Conservation (phyloP, 768 basidiomycete genomes). For the Clitopilus passeckerianus region DNA sequence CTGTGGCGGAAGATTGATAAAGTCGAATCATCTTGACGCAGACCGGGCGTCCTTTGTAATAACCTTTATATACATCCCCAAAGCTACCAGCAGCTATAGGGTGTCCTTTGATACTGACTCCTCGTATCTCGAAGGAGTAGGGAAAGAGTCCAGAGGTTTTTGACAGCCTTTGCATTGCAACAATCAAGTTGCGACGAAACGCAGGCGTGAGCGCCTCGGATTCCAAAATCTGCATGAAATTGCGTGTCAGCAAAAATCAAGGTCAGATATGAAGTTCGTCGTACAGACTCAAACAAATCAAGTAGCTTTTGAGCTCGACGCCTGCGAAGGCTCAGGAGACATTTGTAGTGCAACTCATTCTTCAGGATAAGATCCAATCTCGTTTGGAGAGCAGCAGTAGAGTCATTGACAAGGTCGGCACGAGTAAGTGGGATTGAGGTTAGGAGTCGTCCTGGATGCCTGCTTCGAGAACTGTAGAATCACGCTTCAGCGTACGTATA, state of each 20-base stretch:
- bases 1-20: not conserved
- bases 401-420: not conserved
- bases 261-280: not conserved
- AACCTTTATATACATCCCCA: constrained; percentile 7
- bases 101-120: not conserved
- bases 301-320: not conserved
- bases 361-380: not conserved
- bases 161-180: constrained; percentile 7
- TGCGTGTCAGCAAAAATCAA: not conserved
- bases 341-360: not conserved
- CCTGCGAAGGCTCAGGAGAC: not conserved
- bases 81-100: constrained; percentile 4
- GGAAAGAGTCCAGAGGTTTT: constrained; percentile 7
- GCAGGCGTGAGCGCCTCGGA: not conserved
- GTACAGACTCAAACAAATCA: not conserved
- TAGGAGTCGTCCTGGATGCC: not conserved
- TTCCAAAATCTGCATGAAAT: not conserved
- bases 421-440: not conserved
- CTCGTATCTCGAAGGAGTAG: not conserved
- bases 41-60: constrained; percentile 2
- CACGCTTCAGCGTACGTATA: not conserved
- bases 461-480: not conserved
- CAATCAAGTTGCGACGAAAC: not conserved
- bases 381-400: not conserved
- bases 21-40: constrained; percentile 10